Conservation (phyloP, 768 basidiomycete species). For the Clitopilus passeckerianus region DNA sequence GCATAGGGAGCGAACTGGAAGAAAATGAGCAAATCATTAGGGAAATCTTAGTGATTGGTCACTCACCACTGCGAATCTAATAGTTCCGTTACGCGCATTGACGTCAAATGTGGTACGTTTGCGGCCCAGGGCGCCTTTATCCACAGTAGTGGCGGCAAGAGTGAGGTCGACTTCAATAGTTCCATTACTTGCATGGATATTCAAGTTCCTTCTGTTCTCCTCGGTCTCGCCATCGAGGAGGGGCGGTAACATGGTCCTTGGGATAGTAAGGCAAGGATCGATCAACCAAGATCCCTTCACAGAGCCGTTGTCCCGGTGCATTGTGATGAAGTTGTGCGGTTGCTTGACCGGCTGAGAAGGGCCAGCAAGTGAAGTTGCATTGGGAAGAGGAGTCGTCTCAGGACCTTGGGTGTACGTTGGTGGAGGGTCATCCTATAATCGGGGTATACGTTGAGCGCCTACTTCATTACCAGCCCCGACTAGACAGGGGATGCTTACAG, state of each 20-base stretch:
- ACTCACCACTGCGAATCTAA: constrained; percentile 19
- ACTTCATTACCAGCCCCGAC: background rate
- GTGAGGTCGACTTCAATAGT: constrained; percentile 34
- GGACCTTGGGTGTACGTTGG: constrained; percentile 10
- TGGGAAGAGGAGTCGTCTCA: background rate
- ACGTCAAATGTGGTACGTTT: constrained; percentile 13
- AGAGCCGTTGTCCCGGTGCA: constrained; percentile 20
- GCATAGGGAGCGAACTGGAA: constrained; percentile 13
- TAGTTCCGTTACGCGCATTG: constrained; percentile 20
- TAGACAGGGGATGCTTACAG: constrained; percentile 2
- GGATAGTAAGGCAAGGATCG: constrained; percentile 36
- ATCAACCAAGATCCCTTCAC: constrained; percentile 36
- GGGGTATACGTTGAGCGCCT: too few relatives aligned
- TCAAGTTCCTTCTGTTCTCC: constrained; percentile 32
- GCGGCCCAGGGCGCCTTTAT: background rate
- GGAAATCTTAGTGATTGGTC: too few relatives aligned
- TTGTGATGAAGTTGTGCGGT: constrained; percentile 26
- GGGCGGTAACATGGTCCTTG: constrained; percentile 31
- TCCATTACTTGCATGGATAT: constrained; percentile 25
- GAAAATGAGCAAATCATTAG: background rate
- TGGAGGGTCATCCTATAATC: constrained; percentile 14
- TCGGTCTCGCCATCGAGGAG: constrained; percentile 28
- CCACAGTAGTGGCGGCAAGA: constrained; percentile 15
- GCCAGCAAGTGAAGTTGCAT: background rate
- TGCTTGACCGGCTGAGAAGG: constrained; percentile 2